Evolutionary conservation across 2,329 filamentous ascomycete genomes (phyloP).

Genomic region (Rutstroemia sp.): DNA sequence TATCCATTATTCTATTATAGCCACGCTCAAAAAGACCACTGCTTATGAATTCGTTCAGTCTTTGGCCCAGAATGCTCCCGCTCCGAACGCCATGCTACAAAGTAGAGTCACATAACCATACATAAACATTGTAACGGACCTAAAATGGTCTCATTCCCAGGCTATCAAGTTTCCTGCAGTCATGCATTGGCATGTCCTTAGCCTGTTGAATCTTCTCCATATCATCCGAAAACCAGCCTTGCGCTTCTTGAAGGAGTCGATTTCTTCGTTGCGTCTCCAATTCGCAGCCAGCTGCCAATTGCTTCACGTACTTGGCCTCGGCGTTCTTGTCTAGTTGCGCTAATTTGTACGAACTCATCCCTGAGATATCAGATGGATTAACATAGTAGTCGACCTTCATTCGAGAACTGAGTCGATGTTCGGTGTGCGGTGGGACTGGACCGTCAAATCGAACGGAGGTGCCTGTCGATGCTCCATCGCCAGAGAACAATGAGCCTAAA

Average conservation of each 20-base stretch:
- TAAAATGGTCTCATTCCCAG: constrained; percentile 32
- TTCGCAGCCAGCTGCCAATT: constrained; percentile 65
- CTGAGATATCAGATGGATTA: constrained; percentile 67
- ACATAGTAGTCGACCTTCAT: constrained; percentile 79
- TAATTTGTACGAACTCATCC: constrained; percentile 63
- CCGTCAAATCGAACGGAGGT: constrained; percentile 73
- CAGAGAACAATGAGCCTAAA: constrained; percentile 70
- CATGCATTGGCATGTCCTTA: constrained; percentile 49
- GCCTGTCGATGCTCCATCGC: constrained; percentile 40
- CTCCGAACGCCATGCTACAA: constrained; percentile 24
- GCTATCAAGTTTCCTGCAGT: constrained; percentile 48
- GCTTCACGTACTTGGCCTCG: constrained; percentile 64
- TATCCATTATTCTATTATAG: neutral
- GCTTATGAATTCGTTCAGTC: neutral
- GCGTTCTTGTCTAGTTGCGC: constrained; percentile 68
- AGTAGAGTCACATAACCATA: constrained; percentile 15
- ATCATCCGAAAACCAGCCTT: constrained; percentile 64
- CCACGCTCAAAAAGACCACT: neutral
- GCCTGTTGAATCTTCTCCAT: constrained; percentile 45
- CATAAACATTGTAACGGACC: neutral
- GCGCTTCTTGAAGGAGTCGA: constrained; percentile 55
- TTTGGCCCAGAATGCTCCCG: constrained; percentile 6
- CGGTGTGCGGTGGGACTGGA: constrained; percentile 63
- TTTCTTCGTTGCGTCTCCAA: constrained; percentile 53
- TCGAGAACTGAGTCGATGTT: constrained; percentile 62